Evolutionary conservation across 345 rosid genomes (phyloP).

Genomic region (Bruguiera gymnorhiza): DNA sequence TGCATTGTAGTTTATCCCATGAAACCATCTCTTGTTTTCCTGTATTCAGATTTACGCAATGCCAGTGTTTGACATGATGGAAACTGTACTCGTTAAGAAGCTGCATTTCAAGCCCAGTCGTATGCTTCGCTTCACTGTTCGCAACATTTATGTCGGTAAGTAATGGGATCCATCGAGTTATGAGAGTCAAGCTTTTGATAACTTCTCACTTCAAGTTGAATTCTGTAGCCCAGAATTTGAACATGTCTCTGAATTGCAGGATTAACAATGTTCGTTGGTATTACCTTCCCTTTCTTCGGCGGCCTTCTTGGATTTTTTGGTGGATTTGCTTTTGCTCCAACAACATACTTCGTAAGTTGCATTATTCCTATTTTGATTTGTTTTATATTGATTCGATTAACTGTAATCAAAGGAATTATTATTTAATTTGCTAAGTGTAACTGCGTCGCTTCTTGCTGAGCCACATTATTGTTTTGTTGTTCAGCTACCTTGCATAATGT

Average conservation of each 20-base stretch:
- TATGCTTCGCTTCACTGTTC: conserved; percentile 21
- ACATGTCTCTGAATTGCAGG: conserved; percentile 13
- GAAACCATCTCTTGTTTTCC: not conserved
- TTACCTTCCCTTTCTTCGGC: conserved; percentile 31
- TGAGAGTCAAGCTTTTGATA: not conserved
- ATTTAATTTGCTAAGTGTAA: not conserved
- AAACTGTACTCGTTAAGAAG: conserved; percentile 25
- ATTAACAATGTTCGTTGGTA: conserved; percentile 27
- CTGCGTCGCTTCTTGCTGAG: not conserved
- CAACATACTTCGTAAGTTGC: conserved; percentile 29
- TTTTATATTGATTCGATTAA: too few relatives aligned
- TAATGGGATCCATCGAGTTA: not conserved
- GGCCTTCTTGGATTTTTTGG: conserved; percentile 30
- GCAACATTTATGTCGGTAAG: conserved; percentile 30
- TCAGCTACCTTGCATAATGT: conserved; percentile 33
- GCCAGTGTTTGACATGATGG: conserved; percentile 36
- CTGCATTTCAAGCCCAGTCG: conserved; percentile 19
- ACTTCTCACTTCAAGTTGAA: not conserved
- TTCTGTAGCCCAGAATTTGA: not conserved
- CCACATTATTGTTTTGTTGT: not conserved
- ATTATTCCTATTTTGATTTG: not conserved
- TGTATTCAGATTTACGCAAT: conserved; percentile 26
- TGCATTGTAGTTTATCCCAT: not conserved
- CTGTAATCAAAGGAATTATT: not conserved
- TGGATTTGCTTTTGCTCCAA: conserved; percentile 36